phyloP scores from a whole-genome alignment of 345 rosid genomes.

The Eucalyptus erythrocorys region DNA sequence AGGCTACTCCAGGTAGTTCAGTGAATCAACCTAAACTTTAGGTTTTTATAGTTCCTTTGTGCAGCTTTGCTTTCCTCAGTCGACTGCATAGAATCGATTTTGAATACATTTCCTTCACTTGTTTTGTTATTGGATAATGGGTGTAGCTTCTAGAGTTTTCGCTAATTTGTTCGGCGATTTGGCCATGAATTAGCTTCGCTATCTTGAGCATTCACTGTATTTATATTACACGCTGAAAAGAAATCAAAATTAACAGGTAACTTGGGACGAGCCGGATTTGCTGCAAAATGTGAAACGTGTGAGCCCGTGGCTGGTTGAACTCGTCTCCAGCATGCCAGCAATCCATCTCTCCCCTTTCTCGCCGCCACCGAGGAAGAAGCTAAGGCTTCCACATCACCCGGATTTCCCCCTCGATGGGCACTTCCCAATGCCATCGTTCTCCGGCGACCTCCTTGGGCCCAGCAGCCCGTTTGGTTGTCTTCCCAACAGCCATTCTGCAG shows the following conservation, averaged over 20 bases:
- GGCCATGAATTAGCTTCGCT: neutral
- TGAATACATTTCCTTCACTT: neutral
- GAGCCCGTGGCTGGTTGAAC: constrained; percentile 70
- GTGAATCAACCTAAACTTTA: neutral
- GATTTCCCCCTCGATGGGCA: constrained; percentile 48
- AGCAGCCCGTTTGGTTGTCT: constrained; percentile 39
- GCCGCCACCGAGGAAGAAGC: constrained; percentile 58
- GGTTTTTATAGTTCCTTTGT: neutral
- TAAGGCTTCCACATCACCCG: constrained; percentile 38
- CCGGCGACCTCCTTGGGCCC: constrained; percentile 40
- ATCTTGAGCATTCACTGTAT: neutral
- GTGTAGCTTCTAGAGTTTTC: neutral
- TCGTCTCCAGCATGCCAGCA: constrained; percentile 61
- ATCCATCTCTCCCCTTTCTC: constrained; percentile 52
- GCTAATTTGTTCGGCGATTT: neutral
- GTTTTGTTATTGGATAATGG: neutral
- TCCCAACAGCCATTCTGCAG: constrained; percentile 46
- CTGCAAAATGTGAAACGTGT: constrained; percentile 65
- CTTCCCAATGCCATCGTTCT: constrained; percentile 35
- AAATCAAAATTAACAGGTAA: constrained; percentile 22
- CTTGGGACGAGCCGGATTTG: constrained; percentile 78
- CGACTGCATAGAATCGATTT: neutral
- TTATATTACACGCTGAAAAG: neutral
- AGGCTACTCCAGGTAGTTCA: constrained; percentile 61
- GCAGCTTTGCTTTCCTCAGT: neutral